Evolutionary conservation across 2,329 filamentous ascomycete genomes (phyloP), one percentile per base, ranked within the genome.

Genomic region (Calonectria naviculata): DNA sequence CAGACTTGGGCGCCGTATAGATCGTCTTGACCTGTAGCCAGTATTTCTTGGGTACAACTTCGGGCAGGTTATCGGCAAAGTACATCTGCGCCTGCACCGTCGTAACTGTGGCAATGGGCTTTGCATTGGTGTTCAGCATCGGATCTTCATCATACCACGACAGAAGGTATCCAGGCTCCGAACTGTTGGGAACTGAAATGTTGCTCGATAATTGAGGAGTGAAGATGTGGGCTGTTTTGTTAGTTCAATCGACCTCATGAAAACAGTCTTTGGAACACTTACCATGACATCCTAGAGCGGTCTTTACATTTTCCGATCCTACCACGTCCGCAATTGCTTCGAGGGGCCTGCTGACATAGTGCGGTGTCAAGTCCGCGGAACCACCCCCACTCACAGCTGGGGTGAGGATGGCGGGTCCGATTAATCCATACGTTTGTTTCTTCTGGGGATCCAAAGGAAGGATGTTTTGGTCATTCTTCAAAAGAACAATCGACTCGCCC

Each of bases 401-500:
- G 24, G 73, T 69, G 41, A 76, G 75, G 31, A 78, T 67, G 38
- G 89, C 89, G 6, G 80, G 76, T 1, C 80, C 79, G 29, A 82
- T 77, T 2, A 81, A 61, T 0, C 73, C 74, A 9, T 76, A 84
- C 8, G 88, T 81, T 6, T 85, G 71, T 28, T 46, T 71, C 34
- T 68, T 73, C 0, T 61, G 49, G 6, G 73, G 44, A 13, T 77
- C 26, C 5, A 72, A 28, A 0, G 71, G 71, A 1, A 72, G 52
- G 2, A 46, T 13, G 0, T 36, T 41, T 13, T 42, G 28, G 9
- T 71, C 60, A 21, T 78, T 75, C 66, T 78, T 77, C 7, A 76
- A 67, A 1, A 73, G 69, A 8, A 70, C 71, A n/a, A 92, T 88
- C 1, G 89, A 90, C 67, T 92, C 88, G 0, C 87, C 85, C 4